phyloP scores from a whole-genome alignment of 768 basidiomycete genomes.

The Suillus paluster region DNA sequence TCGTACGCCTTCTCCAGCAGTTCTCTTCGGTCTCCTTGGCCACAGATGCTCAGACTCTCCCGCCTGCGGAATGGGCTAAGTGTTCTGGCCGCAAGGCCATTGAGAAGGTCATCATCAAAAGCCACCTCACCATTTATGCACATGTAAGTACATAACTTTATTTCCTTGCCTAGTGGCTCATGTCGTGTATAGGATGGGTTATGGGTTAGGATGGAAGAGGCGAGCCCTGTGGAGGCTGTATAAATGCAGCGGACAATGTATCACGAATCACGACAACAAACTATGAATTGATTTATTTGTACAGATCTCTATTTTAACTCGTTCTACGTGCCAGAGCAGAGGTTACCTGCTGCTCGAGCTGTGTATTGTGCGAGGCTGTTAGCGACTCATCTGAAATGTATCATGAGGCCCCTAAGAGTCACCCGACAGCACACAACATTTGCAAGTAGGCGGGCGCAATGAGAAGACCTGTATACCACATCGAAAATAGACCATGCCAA shows the following conservation, averaged over 20 bases:
- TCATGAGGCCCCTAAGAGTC: too few species aligned
- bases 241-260: background rate
- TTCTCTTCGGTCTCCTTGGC: constrained; percentile 53
- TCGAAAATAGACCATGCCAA: too few species aligned
- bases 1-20: constrained; percentile 60
- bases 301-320: background rate
- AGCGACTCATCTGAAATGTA: too few species aligned
- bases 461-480: too few species aligned
- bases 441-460: too few species aligned
- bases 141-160: constrained; percentile 35
- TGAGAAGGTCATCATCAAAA: constrained; percentile 50
- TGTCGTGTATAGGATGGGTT: constrained; percentile 22
- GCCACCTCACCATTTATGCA: constrained; percentile 59
- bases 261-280: background rate
- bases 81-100: constrained; percentile 40
- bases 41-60: constrained; percentile 47
- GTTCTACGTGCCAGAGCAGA: too few species aligned
- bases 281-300: background rate
- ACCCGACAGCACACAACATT: too few species aligned
- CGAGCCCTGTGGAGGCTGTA: background rate
- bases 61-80: constrained; percentile 50
- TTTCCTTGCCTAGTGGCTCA: background rate
- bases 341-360: too few species aligned
- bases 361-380: too few species aligned
- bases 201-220: constrained; percentile 33